A percentile compares a stretch with the other conserved stretches of the same genome.
These are phyloP conservation scores for Setomelanomma holmii DNA, from an alignment of 2,329 filamentous ascomycete species.

Conservation along the genomic window DNA sequence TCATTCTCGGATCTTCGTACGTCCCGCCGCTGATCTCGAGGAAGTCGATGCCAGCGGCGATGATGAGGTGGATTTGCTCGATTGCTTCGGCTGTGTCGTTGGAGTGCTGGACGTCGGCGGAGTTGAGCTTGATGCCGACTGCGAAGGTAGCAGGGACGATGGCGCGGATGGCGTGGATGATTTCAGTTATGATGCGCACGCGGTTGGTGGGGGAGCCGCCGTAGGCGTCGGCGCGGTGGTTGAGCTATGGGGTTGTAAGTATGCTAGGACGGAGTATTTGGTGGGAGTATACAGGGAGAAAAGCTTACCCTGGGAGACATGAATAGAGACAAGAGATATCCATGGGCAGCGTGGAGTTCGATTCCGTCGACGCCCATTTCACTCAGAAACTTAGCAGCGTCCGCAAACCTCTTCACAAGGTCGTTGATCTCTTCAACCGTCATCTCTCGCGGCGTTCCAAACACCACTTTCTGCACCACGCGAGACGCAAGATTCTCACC, in stretches of 20 bases:
- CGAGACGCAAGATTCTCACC: constrained; percentile 45
- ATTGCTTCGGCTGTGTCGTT: constrained; percentile 58
- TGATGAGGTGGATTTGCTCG: constrained; percentile 63
- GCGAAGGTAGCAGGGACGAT: constrained; percentile 53
- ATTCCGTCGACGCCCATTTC: constrained; percentile 62
- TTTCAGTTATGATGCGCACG: constrained; percentile 54
- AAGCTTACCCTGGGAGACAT: constrained; percentile 42
- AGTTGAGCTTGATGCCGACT: constrained; percentile 61
- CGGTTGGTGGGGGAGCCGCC: constrained; percentile 57
- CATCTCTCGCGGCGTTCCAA: constrained; percentile 59
- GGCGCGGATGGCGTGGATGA: constrained; percentile 53
- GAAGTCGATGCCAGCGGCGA: constrained; percentile 65
- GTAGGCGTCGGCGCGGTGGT: constrained; percentile 57
- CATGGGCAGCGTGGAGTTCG: constrained; percentile 61
- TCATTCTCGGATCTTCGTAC: constrained; percentile 16
- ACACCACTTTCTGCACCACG: constrained; percentile 50
- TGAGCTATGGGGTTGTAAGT: constrained; percentile 35
- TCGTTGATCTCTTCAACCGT: constrained; percentile 60
- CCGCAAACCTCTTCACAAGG: constrained; percentile 64
- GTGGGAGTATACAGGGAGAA: constrained; percentile 34
- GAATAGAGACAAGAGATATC: constrained; percentile 52
- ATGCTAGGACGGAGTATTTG: constrained; percentile 18
- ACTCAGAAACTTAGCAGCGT: constrained; percentile 61
- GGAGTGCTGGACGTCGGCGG: constrained; percentile 54
- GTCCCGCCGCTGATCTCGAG: constrained; percentile 71